Base-by-base conservation (phyloP, 345 rosid species). In the Salix suchowensis region DNA sequence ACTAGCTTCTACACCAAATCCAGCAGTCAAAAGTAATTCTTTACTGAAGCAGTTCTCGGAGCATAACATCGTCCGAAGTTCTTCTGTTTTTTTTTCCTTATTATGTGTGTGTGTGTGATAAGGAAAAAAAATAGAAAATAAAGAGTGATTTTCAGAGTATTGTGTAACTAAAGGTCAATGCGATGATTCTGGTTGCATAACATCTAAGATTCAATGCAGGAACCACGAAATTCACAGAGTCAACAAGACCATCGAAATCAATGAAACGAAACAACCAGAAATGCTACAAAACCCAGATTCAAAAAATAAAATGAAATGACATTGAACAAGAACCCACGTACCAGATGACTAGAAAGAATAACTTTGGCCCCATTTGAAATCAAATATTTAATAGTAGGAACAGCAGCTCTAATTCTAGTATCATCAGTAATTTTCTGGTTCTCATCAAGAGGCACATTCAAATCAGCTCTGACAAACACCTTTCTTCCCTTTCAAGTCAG, bases 301-400 rank as follows among this genome's bases (percentile, higher is more conserved):
- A n/a, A 50, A 48, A 28, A 71, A 7, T 4, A 52, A 19, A 19
- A 18, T 8, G 36, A 34, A 74, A 30, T 67, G 19, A 28, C 32
- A 60, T n/a, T 46, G 28, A 67, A 54, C 14, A 5, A 7, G n/a
- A 42, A n/a, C 28, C 12, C 18, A 40, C 82, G 64, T 80, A 96
- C 99, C 96, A 96, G 81, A 80, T 96, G 99, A 79, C 95, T 96
- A 68, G 97, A 96, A 73, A 96, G 99, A 81, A 96, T 84, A 83
- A 96, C 98, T 84, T 88, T 93, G 77, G 99, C 96, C 30, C 98
- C 98, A 44, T 93, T 91, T 16, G 78, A 79, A 69, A 89, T 93
- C 92, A 96, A 86, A 79, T 93, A 88, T 91, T 96, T 93, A 86
- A 96, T 93, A 36, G 99, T 93, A n/a, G 99, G 99, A 61, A 96